Base-by-base conservation (phyloP, 176 grass and related monocot genomes). In the Oryza nivara region DNA sequence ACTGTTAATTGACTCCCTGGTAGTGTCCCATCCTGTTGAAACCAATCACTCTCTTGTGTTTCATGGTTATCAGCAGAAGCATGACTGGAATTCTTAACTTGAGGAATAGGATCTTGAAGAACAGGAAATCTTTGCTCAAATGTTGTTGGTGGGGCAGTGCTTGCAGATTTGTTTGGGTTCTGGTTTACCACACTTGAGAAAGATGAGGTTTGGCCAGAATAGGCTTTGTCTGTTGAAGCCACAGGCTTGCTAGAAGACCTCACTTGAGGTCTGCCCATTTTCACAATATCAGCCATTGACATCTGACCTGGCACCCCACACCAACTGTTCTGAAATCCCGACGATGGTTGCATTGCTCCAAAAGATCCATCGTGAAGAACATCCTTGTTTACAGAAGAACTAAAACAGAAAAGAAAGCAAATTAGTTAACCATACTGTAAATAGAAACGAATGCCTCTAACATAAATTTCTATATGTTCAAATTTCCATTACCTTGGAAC, bases 211-310 rank as follows among this genome's bases (percentile, higher is more conserved):
- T 93, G 89, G 52, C 67, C 47, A 65, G 77, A 69, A 71, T 83
- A 90, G 32, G 88, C 73, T 41, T 76, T 79, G 70, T 93, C 96
- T 52, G 68, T 72, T 83, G 76, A 78, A 17, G 73, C 70, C 66
- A 43, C 56, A 85, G 69, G 47, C 49, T 81, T 80, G 75, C 78
- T 70, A 74, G 77, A 70, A 67, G 91, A 67, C 84, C 81, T 92
- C 73, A 73, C 78, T 86, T 94, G 88, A 71, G 96, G 88, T 61
- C 88, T 83, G 6, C 96, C 93, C 96, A 92, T 99, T 91, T 94
- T 96, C 25, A 99, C 96, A 76, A 99, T 83, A 90, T 96, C 93
- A 82, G 91, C 96, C 96, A 99, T 96, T 52, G 96, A 99, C 78
- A 94, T 84, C 67, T 94, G 93, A 77, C 96, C 96, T 17, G 91